A percentile compares a stretch with the other conserved stretches of the same genome.
Evolutionary conservation across 2,329 filamentous ascomycete genomes (phyloP).

Genomic region (Colletotrichum sp.): DNA sequence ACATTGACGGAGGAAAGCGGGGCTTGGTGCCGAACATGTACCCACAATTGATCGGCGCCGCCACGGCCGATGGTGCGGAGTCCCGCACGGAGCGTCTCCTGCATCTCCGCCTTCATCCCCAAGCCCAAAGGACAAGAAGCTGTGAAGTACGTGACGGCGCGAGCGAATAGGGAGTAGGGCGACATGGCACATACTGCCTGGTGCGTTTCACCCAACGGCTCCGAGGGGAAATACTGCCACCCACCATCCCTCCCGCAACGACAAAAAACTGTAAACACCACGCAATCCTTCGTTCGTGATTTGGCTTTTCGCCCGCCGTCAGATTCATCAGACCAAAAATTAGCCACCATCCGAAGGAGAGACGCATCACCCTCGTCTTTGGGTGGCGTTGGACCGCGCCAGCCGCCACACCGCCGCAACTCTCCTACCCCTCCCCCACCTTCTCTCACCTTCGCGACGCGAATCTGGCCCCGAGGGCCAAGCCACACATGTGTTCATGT

Average conservation of each 20-base stretch:
- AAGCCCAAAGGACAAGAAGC: neutral
- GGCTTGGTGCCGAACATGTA: neutral
- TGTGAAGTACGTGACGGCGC: neutral
- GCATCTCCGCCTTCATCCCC: neutral
- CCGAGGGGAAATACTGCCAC: neutral
- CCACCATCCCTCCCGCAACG: neutral
- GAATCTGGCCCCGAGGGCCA: neutral
- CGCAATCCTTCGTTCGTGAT: neutral
- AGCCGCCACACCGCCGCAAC: neutral
- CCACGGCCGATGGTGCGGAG: neutral
- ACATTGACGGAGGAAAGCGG: neutral
- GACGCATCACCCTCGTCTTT: neutral
- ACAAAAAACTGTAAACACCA: neutral
- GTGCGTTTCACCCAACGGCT: neutral
- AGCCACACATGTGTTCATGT: conserved; percentile 7
- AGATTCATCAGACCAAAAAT: neutral
- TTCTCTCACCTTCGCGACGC: neutral
- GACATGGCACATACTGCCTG: neutral
- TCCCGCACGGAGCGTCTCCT: neutral
- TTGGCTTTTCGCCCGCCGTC: neutral
- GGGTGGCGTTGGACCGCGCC: neutral
- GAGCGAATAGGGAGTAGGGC: neutral
- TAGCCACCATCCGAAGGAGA: neutral
- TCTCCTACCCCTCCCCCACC: neutral
- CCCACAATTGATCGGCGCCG: neutral